Evolutionary conservation across 768 basidiomycete species (phyloP).

Genomic region (Tylopilus rubrobrunneus): DNA sequence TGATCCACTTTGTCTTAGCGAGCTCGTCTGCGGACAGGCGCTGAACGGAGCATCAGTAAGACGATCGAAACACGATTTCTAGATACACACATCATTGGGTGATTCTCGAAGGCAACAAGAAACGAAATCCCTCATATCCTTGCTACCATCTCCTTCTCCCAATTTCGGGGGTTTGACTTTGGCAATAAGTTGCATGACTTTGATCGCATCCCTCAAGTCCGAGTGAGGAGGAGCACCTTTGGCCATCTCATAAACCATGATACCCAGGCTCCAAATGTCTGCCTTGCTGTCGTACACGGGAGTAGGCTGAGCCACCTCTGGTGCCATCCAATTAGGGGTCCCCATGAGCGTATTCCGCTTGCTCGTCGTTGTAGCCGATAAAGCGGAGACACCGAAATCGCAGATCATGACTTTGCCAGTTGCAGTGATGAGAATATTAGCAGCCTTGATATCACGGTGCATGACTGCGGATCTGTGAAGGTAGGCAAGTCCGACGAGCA

Average conservation of each 20-base stretch:
- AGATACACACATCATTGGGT: slow-evolving; percentile 62
- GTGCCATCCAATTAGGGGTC: slow-evolving; percentile 99
- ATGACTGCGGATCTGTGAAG: slow-evolving; percentile 94
- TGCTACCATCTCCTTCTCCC: slow-evolving; percentile 72
- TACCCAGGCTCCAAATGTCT: slow-evolving; percentile 97
- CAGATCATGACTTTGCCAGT: slow-evolving; percentile 92
- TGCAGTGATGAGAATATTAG: slow-evolving; percentile 89
- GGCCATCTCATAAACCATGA: slow-evolving; percentile 94
- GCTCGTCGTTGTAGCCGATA: slow-evolving; percentile 76
- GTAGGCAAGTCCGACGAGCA: slow-evolving; percentile 80
- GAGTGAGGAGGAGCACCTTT: slow-evolving; percentile 95
- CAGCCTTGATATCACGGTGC: slow-evolving; percentile 97
- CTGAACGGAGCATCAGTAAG: slow-evolving; percentile 37
- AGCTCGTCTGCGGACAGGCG: slow-evolving; percentile 89
- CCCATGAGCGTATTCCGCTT: slow-evolving; percentile 97
- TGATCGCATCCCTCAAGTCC: slow-evolving; percentile 74
- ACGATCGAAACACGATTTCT: background rate
- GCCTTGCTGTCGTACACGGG: slow-evolving; percentile 96
- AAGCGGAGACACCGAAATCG: slow-evolving; percentile 97
- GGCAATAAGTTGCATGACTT: slow-evolving; percentile 87
- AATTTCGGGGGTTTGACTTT: slow-evolving; percentile 79
- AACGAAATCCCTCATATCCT: slow-evolving; percentile 88
- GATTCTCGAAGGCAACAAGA: slow-evolving; percentile 76
- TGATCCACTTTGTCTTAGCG: slow-evolving; percentile 86
- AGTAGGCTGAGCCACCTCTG: slow-evolving; percentile 87